Conservation (phyloP, 2,329 filamentous ascomycete species). For the Exophiala spinifera region DNA sequence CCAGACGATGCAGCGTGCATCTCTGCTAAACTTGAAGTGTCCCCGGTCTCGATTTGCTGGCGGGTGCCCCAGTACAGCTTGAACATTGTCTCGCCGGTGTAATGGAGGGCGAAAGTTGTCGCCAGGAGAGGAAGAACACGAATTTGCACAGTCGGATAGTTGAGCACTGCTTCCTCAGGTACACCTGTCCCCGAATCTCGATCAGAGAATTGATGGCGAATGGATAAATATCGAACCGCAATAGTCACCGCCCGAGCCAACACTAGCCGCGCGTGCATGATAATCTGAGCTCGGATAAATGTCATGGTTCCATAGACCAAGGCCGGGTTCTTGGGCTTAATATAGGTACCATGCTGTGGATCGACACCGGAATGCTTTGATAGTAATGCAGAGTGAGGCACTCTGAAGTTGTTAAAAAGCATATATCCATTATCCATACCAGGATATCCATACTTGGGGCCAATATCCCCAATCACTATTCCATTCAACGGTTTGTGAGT, state of each 20-base stretch:
- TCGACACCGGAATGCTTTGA: conserved; percentile 48
- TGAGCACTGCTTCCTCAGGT: conserved; percentile 46
- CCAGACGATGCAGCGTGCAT: conserved; percentile 73
- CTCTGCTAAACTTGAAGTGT: conserved; percentile 60
- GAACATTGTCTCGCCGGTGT: conserved; percentile 44
- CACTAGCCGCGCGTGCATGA: conserved; percentile 48
- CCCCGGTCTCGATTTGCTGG: conserved; percentile 45
- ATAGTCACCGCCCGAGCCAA: conserved; percentile 53
- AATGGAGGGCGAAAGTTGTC: conserved; percentile 51
- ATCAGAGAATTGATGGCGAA: conserved; percentile 50
- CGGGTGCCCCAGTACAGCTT: conserved; percentile 44
- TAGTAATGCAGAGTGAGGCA: conserved; percentile 49
- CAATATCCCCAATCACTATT: conserved; percentile 53
- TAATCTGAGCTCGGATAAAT: conserved; percentile 41
- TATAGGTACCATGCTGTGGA: conserved; percentile 44
- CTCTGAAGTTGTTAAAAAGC: conserved; percentile 48
- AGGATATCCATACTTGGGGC: conserved; percentile 54
- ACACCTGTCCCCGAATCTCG: conserved; percentile 40
- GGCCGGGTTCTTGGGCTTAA: conserved; percentile 45
- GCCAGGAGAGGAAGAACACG: conserved; percentile 52
- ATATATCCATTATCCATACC: conserved; percentile 54
- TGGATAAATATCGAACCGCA: conserved; percentile 49
- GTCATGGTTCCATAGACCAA: conserved; percentile 52
- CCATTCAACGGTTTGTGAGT: conserved; percentile 47
- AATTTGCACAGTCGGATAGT: conserved; percentile 54